Conservation (phyloP, 176 grass and related monocot genomes). For the Dendrocalamus sinicus region DNA sequence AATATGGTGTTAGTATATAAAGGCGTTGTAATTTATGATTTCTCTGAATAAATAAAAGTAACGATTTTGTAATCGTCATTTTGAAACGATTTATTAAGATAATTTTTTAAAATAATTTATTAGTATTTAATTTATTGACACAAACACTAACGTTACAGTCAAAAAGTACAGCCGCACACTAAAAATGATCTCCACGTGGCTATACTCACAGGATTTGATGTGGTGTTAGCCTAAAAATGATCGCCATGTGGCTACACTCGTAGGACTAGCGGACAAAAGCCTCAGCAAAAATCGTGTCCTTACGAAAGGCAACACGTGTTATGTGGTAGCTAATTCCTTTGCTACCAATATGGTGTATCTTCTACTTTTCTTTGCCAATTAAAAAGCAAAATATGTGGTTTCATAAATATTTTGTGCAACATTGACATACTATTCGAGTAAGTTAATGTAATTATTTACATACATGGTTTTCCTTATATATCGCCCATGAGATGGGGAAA, state of each 20-base stretch:
- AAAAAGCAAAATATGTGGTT: background rate
- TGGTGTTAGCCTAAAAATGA: background rate
- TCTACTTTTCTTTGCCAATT: background rate
- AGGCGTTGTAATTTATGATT: no score
- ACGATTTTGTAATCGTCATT: no score
- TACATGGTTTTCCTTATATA: background rate
- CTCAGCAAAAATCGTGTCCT: background rate
- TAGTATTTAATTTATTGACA: no score
- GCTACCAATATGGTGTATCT: background rate
- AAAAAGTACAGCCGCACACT: no score
- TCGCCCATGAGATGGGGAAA: background rate
- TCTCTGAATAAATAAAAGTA: no score
- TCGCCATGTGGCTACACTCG: background rate
- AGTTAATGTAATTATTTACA: background rate
- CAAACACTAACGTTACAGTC: no score
- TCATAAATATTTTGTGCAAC: background rate
- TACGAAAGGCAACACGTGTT: background rate
- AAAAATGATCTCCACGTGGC: no score
- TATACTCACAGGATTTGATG: no score
- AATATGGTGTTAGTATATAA: background rate
- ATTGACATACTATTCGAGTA: background rate
- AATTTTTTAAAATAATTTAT: no score
- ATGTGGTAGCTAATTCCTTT: background rate
- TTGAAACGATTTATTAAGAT: accelerated
- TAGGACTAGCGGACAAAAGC: background rate